Percentiles rank a stretch among this genome's conserved stretches.
These are phyloP conservation scores for Hypoxylon trugodes DNA, from an alignment of 495 filamentous ascomycete genomes.

Conservation along the genomic window DNA sequence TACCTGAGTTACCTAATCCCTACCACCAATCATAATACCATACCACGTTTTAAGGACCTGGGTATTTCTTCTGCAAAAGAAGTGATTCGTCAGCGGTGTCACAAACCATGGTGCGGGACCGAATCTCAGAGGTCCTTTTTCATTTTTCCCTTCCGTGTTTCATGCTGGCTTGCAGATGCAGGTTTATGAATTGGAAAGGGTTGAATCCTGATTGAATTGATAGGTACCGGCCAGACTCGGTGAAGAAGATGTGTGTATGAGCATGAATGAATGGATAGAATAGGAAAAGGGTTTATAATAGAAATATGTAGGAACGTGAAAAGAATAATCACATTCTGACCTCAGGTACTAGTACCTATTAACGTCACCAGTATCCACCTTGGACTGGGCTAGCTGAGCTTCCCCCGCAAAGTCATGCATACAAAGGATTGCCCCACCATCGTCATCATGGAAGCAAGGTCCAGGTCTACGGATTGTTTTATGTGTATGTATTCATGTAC, in stretches of 20 bases:
- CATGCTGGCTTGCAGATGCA: slow-evolving; percentile 27
- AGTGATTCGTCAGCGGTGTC: slow-evolving; percentile 17
- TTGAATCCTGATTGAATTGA: slow-evolving; percentile 30
- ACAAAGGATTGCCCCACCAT: slow-evolving; percentile 22
- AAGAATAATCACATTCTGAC: background rate
- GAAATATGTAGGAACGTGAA: background rate
- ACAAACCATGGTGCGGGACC: background rate
- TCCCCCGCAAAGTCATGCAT: slow-evolving; percentile 33
- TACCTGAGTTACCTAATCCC: slow-evolving; percentile 9
- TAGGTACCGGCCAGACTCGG: slow-evolving; percentile 2
- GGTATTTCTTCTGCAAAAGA: background rate
- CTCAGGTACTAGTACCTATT: slow-evolving; percentile 14
- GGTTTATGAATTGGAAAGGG: background rate
- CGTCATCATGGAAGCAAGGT: slow-evolving; percentile 33
- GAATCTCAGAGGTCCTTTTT: slow-evolving; percentile 12
- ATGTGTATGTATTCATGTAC: slow-evolving; percentile 4
- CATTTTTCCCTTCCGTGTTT: slow-evolving; percentile 29
- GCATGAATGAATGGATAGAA: background rate
- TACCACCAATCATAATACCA: background rate
- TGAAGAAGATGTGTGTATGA: background rate
- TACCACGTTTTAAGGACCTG: background rate
- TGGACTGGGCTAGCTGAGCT: background rate
- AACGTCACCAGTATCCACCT: slow-evolving; percentile 28
- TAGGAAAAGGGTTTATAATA: too few relatives aligned
- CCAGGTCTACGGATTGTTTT: too few relatives aligned